Base-by-base conservation (phyloP, 768 basidiomycete species). In the Boletus pseudopeckii region DNA sequence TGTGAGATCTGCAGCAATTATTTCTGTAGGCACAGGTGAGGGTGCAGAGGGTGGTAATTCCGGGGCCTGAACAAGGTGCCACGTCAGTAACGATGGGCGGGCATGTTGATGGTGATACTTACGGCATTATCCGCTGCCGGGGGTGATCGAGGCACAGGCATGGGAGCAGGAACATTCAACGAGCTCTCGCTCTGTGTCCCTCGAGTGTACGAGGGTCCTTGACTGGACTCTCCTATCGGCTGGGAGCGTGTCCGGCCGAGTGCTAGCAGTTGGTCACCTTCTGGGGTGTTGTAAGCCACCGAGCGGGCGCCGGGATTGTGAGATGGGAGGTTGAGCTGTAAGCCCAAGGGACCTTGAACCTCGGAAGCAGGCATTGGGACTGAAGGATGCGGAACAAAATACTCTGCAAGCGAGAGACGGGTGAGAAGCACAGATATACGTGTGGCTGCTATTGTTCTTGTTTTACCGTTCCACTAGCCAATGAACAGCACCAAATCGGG, bases 1-100 rank as follows among this genome's bases (percentile, higher is more conserved):
- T 1, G 68, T 70, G 36, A 70, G 68, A 45, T 70, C 69, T 14
- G 53, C 18, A n/a, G 70, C 51, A 14, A 71, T 66, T n/a, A 70
- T 70, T 48, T 70, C 69, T 9, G 69, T 70, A 4, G 69, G 66
- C 0, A 68, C 68, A 17, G 67, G 69, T 4, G 71, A 72, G 6
- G 72, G 68, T 14, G 68, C 60, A 15, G 64, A 57, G 13, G 56
- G 26, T 14, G 56, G 38, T 45, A 53, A 53, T 26, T 61, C 59
- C 39, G 49, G 22, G 48, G 56, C 48, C 54, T 65, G 48, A 8
- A 38, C 4, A 43, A n/a, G 26, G 26, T 3, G 7, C 28, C 24
- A 45, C 36, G 44, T 68, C 48, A 63, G 48, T 28, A 17, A 40
- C 28, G 48, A 33, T 33, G 14, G 8, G 9, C n/a, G 48, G 17